Percentiles rank a stretch among this genome's conserved stretches.
Conservation (phyloP, 306 rosid genomes). For the Alnus glutinosa region DNA sequence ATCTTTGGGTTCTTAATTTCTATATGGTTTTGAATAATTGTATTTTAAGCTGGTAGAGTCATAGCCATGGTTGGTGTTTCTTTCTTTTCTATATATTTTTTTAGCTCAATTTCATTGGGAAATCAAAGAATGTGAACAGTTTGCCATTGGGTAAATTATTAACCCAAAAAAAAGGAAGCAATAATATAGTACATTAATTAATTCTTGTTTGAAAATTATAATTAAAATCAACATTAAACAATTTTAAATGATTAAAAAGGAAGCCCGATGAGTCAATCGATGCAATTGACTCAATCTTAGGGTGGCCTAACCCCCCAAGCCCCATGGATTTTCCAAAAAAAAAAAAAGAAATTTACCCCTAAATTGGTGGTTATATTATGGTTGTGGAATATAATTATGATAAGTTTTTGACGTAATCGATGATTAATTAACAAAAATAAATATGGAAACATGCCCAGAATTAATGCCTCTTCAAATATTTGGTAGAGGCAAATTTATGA, state of each 20-base stretch:
- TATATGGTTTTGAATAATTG: background rate
- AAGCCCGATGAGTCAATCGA: background rate
- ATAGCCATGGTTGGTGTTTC: constrained; percentile 26
- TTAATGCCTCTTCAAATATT: too few species aligned
- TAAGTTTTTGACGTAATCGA: too few species aligned
- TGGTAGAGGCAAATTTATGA: too few species aligned
- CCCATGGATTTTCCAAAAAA: too few species aligned
- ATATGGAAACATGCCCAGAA: too few species aligned
- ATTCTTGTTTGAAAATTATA: background rate
- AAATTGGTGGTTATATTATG: too few species aligned
- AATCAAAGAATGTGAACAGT: background rate
- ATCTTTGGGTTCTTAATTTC: too few species aligned
- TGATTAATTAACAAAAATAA: too few species aligned
- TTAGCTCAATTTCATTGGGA: background rate
- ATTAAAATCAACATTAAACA: background rate
- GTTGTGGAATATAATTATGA: too few species aligned
- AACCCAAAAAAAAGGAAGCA: too few species aligned
- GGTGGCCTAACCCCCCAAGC: too few species aligned
- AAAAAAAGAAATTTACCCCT: too few species aligned
- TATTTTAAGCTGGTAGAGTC: constrained; percentile 13
- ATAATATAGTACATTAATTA: background rate
- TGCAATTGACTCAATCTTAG: background rate
- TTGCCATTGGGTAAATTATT: background rate
- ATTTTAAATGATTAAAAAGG: background rate
- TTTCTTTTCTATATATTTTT: constrained; percentile 13